These are phyloP conservation scores for Sugiyamaella chiloensis DNA, from an alignment of 805 yeast species.

Conservation along the genomic window DNA sequence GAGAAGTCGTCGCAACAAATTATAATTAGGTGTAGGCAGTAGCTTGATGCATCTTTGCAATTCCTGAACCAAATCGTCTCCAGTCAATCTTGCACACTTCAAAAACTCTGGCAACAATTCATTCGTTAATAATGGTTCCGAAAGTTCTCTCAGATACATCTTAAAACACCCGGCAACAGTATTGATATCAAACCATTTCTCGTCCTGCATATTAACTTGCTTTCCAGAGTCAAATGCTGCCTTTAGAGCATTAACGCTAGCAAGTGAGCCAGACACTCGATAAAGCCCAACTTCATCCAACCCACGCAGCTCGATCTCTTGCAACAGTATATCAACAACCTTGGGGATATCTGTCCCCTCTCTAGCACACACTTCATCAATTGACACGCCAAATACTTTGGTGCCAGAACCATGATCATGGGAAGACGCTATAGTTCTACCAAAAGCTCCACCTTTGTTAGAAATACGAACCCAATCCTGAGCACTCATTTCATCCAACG, in stretches of 20 bases:
- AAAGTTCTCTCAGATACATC: conserved; percentile 76
- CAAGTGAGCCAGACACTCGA: conserved; percentile 65
- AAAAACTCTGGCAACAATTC: conserved; percentile 58
- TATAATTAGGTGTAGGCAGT: conserved; percentile 66
- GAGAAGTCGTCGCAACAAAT: conserved; percentile 62
- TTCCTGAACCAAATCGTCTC: conserved; percentile 15
- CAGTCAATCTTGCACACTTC: conserved; percentile 30
- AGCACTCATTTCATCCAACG: conserved; percentile 56
- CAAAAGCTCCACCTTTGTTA: conserved; percentile 22
- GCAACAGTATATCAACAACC: conserved; percentile 61
- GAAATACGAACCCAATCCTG: conserved; percentile 64
- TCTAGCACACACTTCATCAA: conserved; percentile 68
- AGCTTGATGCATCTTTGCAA: conserved; percentile 36
- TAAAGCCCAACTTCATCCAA: conserved; percentile 88
- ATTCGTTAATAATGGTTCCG: conserved; percentile 75
- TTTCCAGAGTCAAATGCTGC: conserved; percentile 53
- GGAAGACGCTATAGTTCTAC: conserved; percentile 15
- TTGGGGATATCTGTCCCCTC: conserved; percentile 62
- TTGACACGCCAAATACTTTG: conserved; percentile 82
- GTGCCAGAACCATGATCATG: conserved; percentile 30
- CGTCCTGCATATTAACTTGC: conserved; percentile 45
- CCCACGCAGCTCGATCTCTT: conserved; percentile 82
- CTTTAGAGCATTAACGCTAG: conserved; percentile 52
- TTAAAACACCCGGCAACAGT: conserved; percentile 87
- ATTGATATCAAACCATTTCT: conserved; percentile 73